A percentile compares a stretch with the other conserved stretches of the same genome.
These are phyloP conservation scores for Plasmodium relictum DNA, from an alignment of 169 alveolate genomes.

Conservation along the genomic window DNA sequence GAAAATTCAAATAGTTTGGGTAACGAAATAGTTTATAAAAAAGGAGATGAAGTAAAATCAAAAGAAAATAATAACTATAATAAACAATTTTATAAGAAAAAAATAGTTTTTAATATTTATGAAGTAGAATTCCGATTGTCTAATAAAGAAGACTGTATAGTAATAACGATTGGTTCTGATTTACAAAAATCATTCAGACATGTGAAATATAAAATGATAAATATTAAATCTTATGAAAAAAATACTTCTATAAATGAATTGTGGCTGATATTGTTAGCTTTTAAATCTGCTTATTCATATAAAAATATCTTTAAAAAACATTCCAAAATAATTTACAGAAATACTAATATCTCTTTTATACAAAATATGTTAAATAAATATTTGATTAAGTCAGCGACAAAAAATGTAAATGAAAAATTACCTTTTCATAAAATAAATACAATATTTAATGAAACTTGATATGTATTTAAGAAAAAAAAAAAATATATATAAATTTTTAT, in stretches of 20 bases:
- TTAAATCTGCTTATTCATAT: conserved; percentile 65
- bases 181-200: conserved; percentile 16
- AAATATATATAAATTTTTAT: neutral
- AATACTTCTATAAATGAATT: conserved; percentile 20
- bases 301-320: conserved; percentile 35
- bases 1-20: neutral
- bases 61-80: neutral
- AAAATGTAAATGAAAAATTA: conserved; percentile 21
- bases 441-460: conserved; percentile 14
- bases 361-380: conserved; percentile 55
- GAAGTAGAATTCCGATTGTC: conserved; percentile 71
- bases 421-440: conserved; percentile 65
- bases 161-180: conserved; percentile 22
- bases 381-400: conserved; percentile 21
- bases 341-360: conserved; percentile 58
- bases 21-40: neutral
- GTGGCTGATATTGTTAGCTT: conserved; percentile 50
- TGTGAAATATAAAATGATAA: conserved; percentile 52
- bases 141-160: conserved; percentile 40
- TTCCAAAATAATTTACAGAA: conserved; percentile 23
- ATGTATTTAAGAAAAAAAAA: neutral
- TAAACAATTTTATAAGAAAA: neutral
- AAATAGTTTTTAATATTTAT: conserved; percentile 29
- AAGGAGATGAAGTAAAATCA: neutral
- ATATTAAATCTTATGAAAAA: conserved; percentile 30